Percentiles rank a stretch among this genome's conserved stretches.
phyloP scores from a whole-genome alignment of 108 stramenopile species.

The Pinguiococcus pyrenoidosus region DNA sequence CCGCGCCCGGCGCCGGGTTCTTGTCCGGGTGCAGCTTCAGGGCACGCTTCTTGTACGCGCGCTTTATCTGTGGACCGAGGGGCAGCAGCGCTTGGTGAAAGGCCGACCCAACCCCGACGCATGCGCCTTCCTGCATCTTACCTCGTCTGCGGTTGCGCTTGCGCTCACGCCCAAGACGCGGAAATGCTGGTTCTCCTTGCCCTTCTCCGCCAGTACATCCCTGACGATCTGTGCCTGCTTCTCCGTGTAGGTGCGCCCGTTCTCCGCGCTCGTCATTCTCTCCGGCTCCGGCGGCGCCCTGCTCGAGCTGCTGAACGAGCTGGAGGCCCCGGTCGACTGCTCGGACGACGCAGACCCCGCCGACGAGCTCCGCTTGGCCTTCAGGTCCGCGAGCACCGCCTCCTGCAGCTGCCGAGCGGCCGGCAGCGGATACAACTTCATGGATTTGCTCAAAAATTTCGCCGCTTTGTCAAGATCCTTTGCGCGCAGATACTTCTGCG shows the following conservation, averaged over 20 bases:
- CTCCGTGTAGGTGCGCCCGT: constrained; percentile 47
- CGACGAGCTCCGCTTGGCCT: not conserved
- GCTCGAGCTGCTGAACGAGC: not conserved
- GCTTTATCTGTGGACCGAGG: too few relatives aligned
- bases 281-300: not conserved
- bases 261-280: not conserved
- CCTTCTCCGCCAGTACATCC: constrained; percentile 44
- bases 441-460: constrained; percentile 68
- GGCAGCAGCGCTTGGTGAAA: too few relatives aligned
- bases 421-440: constrained; percentile 67
- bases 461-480: constrained; percentile 55
- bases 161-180: constrained; percentile 54
- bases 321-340: constrained; percentile 4
- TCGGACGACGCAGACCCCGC: too few relatives aligned
- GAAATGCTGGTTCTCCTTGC: constrained; percentile 55
- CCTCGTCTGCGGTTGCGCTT: constrained; percentile 45
- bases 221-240: constrained; percentile 51
- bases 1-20: constrained; percentile 63
- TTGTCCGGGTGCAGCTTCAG: constrained; percentile 83
- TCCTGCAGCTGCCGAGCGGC: constrained; percentile 63
- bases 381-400: constrained; percentile 43
- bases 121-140: too few relatives aligned
- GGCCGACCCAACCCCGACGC: too few relatives aligned
- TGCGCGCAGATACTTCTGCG: constrained; percentile 6
- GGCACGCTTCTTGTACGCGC: constrained; percentile 61